A percentile compares a stretch with the other conserved stretches of the same genome.
These are phyloP conservation scores for Carex kokanica DNA, from an alignment of 176 grass and related monocot genomes.

Conservation along the genomic window DNA sequence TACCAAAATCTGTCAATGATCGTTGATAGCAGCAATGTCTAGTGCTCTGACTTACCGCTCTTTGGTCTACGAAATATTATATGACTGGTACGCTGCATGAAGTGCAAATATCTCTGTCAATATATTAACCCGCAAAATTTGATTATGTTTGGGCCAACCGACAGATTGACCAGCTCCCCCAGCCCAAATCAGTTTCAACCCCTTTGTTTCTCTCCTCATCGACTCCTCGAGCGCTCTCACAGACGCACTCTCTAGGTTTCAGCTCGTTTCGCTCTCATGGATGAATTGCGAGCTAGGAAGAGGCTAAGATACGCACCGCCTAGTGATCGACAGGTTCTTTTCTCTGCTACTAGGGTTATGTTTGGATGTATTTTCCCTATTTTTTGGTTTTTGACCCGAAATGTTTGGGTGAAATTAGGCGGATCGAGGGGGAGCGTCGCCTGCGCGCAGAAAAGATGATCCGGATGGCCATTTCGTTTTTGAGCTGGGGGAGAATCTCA, in stretches of 20 bases:
- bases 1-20: no score
- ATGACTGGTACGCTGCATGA: no score
- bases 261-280: slow-evolving; percentile 36
- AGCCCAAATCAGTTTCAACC: no score
- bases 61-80: no score
- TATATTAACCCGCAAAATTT: no score
- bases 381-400: slow-evolving; percentile 24
- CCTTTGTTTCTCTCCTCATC: no score
- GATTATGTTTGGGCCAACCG: no score
- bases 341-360: slow-evolving; percentile 19
- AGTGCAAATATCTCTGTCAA: no score
- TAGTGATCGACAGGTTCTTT: slow-evolving; percentile 45
- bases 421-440: slow-evolving; percentile 55
- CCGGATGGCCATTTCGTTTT: slow-evolving; percentile 88
- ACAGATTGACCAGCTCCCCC: no score
- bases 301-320: slow-evolving; percentile 50
- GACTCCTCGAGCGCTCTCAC: neutral
- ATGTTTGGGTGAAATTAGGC: slow-evolving; percentile 29
- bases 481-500: slow-evolving; percentile 91
- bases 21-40: no score
- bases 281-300: slow-evolving; percentile 56
- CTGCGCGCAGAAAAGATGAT: slow-evolving; percentile 74
- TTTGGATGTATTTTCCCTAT: slow-evolving; percentile 13
- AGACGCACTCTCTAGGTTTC: neutral
- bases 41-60: no score